A percentile compares a stretch with the other conserved stretches of the same genome.
Conservation (phyloP, 225 moss, liverwort and hornwort genomes). For the Bryum argenteum region DNA sequence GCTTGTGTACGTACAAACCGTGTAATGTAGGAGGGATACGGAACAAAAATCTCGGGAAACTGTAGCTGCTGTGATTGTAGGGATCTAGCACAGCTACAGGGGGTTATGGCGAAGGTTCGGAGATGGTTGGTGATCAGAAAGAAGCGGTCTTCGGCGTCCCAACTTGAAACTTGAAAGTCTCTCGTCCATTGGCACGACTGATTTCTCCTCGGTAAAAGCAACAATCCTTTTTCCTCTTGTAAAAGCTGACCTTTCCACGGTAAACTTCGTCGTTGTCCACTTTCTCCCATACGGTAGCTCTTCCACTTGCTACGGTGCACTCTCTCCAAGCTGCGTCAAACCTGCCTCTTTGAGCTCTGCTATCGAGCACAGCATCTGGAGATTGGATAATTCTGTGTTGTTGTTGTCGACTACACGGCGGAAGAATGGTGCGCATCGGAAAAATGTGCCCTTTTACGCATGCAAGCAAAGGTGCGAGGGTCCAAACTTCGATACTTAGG, state of each 20-base stretch:
- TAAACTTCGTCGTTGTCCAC: background rate
- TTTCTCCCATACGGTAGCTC: background rate
- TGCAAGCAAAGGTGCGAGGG: too few species aligned
- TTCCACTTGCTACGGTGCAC: background rate
- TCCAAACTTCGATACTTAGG: too few species aligned
- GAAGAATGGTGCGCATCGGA: too few species aligned
- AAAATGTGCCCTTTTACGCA: too few species aligned
- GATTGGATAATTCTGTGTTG: too few species aligned
- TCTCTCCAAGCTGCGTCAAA: too few species aligned
- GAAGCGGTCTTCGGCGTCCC: conserved; percentile 43
- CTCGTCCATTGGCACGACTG: conserved; percentile 25
- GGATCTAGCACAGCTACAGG: conserved; percentile 2
- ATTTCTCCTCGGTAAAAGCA: conserved; percentile 9
- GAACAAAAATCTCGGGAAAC: conserved; percentile 9
- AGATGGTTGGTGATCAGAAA: conserved; percentile 31
- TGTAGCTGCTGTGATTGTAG: conserved; percentile 2
- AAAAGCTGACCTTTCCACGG: background rate
- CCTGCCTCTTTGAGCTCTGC: too few species aligned
- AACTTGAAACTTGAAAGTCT: conserved; percentile 14
- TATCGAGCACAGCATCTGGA: too few species aligned
- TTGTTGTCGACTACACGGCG: too few species aligned
- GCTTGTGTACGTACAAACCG: background rate
- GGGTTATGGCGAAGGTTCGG: background rate
- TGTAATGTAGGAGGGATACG: background rate
- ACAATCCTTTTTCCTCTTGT: background rate